Conservation (phyloP, 2,329 filamentous ascomycete genomes). For the Drechslerella dactyloides region DNA sequence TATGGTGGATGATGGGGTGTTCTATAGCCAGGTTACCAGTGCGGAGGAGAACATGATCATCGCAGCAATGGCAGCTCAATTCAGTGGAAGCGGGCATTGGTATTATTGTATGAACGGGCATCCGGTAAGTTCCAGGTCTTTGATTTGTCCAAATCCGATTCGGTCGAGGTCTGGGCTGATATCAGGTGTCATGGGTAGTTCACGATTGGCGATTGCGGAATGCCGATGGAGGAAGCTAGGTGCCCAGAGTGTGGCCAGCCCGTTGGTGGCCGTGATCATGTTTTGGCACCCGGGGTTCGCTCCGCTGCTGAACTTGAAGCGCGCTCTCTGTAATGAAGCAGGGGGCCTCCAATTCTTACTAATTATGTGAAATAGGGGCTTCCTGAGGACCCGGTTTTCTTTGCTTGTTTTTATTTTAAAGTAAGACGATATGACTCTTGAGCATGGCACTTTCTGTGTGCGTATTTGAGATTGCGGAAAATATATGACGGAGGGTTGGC, state of each 20-base stretch:
- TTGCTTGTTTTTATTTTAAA: too few species aligned
- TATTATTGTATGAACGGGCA: conserved; percentile 67
- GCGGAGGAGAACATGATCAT: conserved; percentile 64
- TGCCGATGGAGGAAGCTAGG: conserved; percentile 67
- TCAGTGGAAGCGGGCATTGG: conserved; percentile 67
- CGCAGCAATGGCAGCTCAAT: conserved; percentile 63
- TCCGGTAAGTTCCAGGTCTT: conserved; percentile 56
- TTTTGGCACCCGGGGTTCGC: too few species aligned
- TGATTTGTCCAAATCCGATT: background rate
- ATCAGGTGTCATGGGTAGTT: conserved; percentile 57
- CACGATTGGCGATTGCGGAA: conserved; percentile 70
- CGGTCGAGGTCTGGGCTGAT: background rate
- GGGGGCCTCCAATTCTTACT: background rate
- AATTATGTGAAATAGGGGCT: too few species aligned
- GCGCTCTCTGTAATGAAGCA: background rate
- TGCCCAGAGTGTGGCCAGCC: conserved; percentile 69
- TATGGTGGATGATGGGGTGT: conserved; percentile 61
- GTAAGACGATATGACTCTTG: too few species aligned
- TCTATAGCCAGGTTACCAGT: conserved; percentile 62
- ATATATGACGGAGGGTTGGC: too few species aligned
- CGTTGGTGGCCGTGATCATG: conserved; percentile 63
- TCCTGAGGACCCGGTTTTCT: too few species aligned
- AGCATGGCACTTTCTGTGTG: too few species aligned
- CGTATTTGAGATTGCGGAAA: too few species aligned
- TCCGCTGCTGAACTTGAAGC: too few species aligned